phyloP scores from a whole-genome alignment of 2,329 filamentous ascomycete species.

The Fonsecaea nubica region DNA sequence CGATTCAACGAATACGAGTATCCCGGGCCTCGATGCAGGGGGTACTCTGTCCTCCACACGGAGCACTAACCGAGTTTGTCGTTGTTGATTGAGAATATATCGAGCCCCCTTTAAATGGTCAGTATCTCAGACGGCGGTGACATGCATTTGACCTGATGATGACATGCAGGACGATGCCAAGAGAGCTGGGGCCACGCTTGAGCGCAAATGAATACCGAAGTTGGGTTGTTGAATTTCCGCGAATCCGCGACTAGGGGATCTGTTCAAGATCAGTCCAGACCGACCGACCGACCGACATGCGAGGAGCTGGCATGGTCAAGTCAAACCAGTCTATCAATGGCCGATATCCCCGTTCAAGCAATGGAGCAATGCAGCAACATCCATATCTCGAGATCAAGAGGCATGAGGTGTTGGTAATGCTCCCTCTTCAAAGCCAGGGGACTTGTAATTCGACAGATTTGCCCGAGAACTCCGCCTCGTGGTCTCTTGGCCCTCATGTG shows the following conservation, averaged over 20 bases:
- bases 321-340: neutral
- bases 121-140: neutral
- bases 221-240: slow-evolving; percentile 18
- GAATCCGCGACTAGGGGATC: slow-evolving; percentile 9
- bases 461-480: neutral
- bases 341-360: neutral
- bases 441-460: neutral
- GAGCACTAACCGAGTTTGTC: neutral
- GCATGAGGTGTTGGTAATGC: neutral
- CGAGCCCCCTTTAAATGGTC: neutral
- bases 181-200: neutral
- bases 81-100: neutral
- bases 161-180: slow-evolving; percentile 12
- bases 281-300: neutral
- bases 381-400: neutral
- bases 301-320: neutral
- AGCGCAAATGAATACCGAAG: slow-evolving; percentile 11
- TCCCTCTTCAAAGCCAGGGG: neutral
- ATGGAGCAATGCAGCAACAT: neutral
- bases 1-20: neutral
- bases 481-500: neutral
- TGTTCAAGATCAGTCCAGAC: neutral
- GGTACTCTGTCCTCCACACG: neutral
- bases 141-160: neutral
- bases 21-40: neutral